Evolutionary conservation across 805 yeast species (phyloP).

Genomic region (Hyphopichia homilentoma): DNA sequence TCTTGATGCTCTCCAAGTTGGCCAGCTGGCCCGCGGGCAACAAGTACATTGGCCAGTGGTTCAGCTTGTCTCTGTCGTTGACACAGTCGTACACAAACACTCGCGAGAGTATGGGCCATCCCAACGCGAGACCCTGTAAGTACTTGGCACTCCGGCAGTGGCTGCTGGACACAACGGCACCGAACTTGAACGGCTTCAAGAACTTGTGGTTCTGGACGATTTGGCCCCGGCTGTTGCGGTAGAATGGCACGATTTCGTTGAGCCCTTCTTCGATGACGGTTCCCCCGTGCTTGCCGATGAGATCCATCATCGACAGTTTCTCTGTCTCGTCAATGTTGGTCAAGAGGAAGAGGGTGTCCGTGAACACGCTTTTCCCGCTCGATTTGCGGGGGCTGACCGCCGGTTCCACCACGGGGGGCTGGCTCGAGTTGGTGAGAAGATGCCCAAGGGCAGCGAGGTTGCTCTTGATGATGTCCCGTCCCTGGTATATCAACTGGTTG

Average conservation of each 20-base stretch:
- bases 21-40: constrained; percentile 72
- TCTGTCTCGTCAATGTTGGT: constrained; percentile 33
- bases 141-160: constrained; percentile 70
- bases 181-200: constrained; percentile 16
- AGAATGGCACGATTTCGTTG: constrained; percentile 20
- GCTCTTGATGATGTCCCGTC: constrained; percentile 16
- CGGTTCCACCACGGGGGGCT: background rate
- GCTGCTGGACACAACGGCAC: constrained; percentile 59
- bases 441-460: background rate
- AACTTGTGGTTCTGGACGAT: constrained; percentile 8
- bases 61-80: constrained; percentile 17
- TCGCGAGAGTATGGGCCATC: constrained; percentile 80
- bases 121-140: constrained; percentile 70
- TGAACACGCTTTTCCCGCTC: constrained; percentile 9
- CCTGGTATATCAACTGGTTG: constrained; percentile 18
- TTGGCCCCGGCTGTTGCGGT: constrained; percentile 8
- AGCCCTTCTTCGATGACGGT: constrained; percentile 33
- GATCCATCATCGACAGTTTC: constrained; percentile 26
- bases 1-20: constrained; percentile 39
- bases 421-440: background rate
- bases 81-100: constrained; percentile 52
- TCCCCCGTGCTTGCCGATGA: constrained; percentile 43
- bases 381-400: background rate
- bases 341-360: constrained; percentile 28
- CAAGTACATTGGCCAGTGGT: constrained; percentile 50